Conservation (phyloP, 1,139 yeast genomes). For the Pichia sp. region DNA sequence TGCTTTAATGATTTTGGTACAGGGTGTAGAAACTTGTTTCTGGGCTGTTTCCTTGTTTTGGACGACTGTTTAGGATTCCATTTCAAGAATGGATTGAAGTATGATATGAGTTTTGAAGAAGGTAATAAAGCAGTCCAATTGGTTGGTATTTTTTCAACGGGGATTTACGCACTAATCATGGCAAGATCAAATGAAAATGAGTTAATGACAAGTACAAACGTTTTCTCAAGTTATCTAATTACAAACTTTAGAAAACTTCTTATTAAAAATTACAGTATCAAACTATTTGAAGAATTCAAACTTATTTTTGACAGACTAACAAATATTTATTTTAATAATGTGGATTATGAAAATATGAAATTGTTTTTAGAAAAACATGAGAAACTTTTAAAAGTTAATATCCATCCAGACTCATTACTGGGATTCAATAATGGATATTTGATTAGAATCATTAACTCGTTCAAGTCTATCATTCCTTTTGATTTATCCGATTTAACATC, state of each 20-base stretch:
- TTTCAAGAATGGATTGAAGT: constrained; percentile 13
- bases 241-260: constrained; percentile 7
- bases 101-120: constrained; percentile 7
- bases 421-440: constrained; percentile 12
- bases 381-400: background rate
- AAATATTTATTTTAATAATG: background rate
- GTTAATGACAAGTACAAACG: background rate
- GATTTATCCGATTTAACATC: constrained; percentile 6
- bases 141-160: constrained; percentile 16
- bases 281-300: constrained; percentile 9
- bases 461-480: constrained; percentile 14
- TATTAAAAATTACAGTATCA: background rate
- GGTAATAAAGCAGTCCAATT: constrained; percentile 11
- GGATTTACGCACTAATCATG: constrained; percentile 15
- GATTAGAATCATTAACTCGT: constrained; percentile 13
- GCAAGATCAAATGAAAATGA: constrained; percentile 2
- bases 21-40: background rate
- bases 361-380: constrained; percentile 1
- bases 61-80: constrained; percentile 13
- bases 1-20: background rate
- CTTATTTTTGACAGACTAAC: constrained; percentile 7
- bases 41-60: constrained; percentile 8
- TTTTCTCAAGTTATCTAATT: constrained; percentile 7
- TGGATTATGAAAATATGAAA: constrained; percentile 9
- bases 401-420: constrained; percentile 2